Evolutionary conservation across 768 basidiomycete species (phyloP), one percentile per base, ranked within the genome.

Genomic region (Collybia nuda): DNA sequence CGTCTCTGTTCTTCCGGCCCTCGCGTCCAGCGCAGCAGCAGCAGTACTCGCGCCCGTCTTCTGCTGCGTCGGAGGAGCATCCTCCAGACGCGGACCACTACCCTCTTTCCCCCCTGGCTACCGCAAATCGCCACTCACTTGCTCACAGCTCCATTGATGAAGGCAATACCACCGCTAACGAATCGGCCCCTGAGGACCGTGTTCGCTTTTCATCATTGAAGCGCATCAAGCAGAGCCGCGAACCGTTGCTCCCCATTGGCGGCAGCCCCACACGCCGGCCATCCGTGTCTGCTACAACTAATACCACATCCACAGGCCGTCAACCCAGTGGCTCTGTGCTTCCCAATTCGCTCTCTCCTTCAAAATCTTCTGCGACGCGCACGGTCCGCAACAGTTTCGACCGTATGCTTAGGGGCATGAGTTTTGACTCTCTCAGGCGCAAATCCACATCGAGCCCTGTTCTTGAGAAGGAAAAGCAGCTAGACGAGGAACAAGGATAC

Each of bases 1-100:
- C 88, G 8, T 81, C 88, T 4, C 85, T 86, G 6, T 91, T 92
- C 71, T 91, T 91, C 61, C 81, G 76, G 18, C 87, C 88, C 3
- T 79, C 83, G 4, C 76, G 83, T 44, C 89, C 87, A 0, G 65
- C 66, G 19, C 71, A 81, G 44, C 72, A 81, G 44, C 72, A 73
- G 48, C 66, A 64, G 43, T 74, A 67, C 55, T 78, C 74, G 24
- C 79, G 65, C 19, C 73, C 72, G 44, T 70, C 67, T 15, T 72
- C 72, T 6, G 59, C 61, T 44, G 56, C 57, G 45, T 66, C 65
- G 38, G 62, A 59, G 26, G 45, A 56, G 11, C 63, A 64, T 19
- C 42, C 48, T 14, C 48, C 46, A 19, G 22, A 24, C 37, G 39
- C 21, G 9, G 56, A 59, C 50, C 40, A 45, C 19, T 56, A 55